Base-by-base conservation (phyloP, 2,329 filamentous ascomycete species). In the Rutstroemia sp. region DNA sequence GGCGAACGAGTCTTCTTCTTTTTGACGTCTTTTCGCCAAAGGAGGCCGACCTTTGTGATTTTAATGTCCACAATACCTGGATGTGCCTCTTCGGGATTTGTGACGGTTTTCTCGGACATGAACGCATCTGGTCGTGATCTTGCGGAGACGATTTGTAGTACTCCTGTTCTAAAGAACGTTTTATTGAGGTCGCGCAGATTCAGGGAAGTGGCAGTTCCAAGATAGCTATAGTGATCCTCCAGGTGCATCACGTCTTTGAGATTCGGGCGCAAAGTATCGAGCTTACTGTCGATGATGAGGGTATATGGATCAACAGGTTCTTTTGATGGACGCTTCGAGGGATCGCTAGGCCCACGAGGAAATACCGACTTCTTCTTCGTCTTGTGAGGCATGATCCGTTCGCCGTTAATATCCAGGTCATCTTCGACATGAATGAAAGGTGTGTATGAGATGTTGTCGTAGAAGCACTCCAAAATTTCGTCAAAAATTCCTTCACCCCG, bases 371-470 rank as follows among this genome's bases (percentile, higher is more conserved):
- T 84, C 67, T 87, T 87, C 69, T 86, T 86, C 56, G 83, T 79
- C 70, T 88, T 92, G 64, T 87, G 82, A 21, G 82, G 79, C 47
- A 87, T 76, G 38, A 88, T 81, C 49, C 88, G 85, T 57, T 91
- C 87, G 56, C 84, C 85, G 65, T 87, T 90, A 59, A 90, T 78
- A 69, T 92, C 88, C 27, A 92, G 73, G 65, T 96, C 91, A 68
- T 96, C 92, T 71, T 99, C 94, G 47, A 96, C 91, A 67, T 96
- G 91, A 63, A 99, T 96, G 69, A 99, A 99, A 2, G 94, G 94
- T 1, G 94, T 99, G 70, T 99, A 99, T 57, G 88, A 89, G 63
- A 99, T 95, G 69, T 99, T 99, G 75, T 99, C 94, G 73, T 97
- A 99, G 69, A 99, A 95, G 69, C 92, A 96, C 67, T 91, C 91